phyloP scores from a whole-genome alignment of 495 filamentous ascomycete genomes.

The Cetradonia linearis region DNA sequence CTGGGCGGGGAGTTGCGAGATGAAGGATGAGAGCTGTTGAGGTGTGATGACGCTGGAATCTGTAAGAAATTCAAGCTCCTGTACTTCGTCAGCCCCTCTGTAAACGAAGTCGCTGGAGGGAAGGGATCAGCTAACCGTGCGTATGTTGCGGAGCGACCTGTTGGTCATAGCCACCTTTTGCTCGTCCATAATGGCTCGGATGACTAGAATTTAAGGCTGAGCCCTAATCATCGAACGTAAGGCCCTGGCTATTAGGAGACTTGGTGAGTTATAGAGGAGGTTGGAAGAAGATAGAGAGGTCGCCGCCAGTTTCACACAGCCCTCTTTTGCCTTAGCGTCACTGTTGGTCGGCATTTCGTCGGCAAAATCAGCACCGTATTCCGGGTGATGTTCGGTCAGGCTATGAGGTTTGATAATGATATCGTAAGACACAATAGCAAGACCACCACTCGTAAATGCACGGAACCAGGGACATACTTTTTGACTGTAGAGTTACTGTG shows the following conservation, averaged over 20 bases:
- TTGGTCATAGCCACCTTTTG: slow-evolving; percentile 48
- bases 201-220: slow-evolving; percentile 12
- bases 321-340: slow-evolving; percentile 1
- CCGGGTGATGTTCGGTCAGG: background rate
- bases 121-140: slow-evolving; percentile 49
- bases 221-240: slow-evolving; percentile 1
- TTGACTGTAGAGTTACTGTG: too few relatives aligned
- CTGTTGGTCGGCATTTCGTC: slow-evolving; percentile 5
- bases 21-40: slow-evolving; percentile 58
- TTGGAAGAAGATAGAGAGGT: background rate
- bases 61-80: slow-evolving; percentile 89
- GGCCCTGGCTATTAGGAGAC: background rate
- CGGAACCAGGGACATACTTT: too few relatives aligned
- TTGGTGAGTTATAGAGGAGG: background rate
- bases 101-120: background rate
- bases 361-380: background rate
- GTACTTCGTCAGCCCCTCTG: slow-evolving; percentile 7
- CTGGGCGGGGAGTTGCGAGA: slow-evolving; percentile 61
- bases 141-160: slow-evolving; percentile 75
- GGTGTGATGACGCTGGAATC: slow-evolving; percentile 66
- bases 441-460: too few relatives aligned
- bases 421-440: too few relatives aligned
- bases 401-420: too few relatives aligned
- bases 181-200: slow-evolving; percentile 22
- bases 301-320: slow-evolving; percentile 3